Conservation (phyloP, 192 early-diverging fungal species). For the Backusella luteola region DNA sequence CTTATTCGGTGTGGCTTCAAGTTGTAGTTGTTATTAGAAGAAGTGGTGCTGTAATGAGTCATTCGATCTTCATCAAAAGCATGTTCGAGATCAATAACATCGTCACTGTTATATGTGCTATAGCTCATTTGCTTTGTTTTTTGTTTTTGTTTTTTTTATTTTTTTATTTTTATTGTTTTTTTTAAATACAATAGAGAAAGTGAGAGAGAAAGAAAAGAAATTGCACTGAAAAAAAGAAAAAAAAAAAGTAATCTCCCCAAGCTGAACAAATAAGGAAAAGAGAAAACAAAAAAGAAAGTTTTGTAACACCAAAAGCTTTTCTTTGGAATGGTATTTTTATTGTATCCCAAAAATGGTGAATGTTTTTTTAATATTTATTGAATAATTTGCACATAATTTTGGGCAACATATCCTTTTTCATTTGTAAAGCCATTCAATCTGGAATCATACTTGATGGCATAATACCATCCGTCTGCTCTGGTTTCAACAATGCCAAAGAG, state of each 20-base stretch:
- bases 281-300: neutral
- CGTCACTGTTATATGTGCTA: neutral
- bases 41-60: neutral
- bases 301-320: neutral
- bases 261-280: neutral
- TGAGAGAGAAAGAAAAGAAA: neutral
- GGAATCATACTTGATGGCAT: conserved; percentile 37
- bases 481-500: conserved; percentile 36
- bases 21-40: neutral
- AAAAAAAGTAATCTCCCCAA: neutral
- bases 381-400: conserved; percentile 6
- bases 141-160: neutral
- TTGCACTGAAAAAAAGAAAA: neutral
- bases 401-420: conserved; percentile 20
- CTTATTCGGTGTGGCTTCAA: neutral
- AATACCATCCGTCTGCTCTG: conserved; percentile 48
- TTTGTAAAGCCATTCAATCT: conserved; percentile 2
- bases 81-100: conserved; percentile 4
- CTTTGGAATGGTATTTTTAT: neutral
- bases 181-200: neutral
- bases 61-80: neutral
- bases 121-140: neutral
- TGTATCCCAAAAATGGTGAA: neutral
- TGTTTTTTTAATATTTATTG: neutral
- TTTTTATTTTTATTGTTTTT: neutral